These are phyloP conservation scores for Vanrija sp. DNA, from an alignment of 1,284 basidiomycete species.

Conservation along the genomic window DNA sequence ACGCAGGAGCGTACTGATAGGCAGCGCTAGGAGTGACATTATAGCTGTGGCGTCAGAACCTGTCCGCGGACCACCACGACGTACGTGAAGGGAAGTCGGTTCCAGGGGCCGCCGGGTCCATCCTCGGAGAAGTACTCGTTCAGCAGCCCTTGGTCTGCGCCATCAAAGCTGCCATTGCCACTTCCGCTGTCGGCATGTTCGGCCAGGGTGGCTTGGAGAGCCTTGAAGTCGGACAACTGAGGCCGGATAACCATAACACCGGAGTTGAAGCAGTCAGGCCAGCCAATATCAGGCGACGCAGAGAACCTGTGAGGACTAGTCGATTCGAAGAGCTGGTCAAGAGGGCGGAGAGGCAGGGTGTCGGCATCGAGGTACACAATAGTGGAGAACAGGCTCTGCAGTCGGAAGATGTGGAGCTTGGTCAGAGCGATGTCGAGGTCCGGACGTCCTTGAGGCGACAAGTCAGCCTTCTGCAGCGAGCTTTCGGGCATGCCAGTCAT, in stretches of 20 bases:
- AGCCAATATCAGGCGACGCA: conserved; percentile 91
- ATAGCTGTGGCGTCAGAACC: conserved; percentile 53
- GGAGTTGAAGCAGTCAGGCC: conserved; percentile 99
- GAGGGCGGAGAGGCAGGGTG: conserved; percentile 78
- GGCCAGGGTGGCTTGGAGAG: conserved; percentile 54
- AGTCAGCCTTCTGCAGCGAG: conserved; percentile 5
- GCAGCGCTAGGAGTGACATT: conserved; percentile 97
- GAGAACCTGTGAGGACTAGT: conserved; percentile 53
- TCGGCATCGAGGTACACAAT: conserved; percentile 96
- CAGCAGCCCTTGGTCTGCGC: conserved; percentile 90
- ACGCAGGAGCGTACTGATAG: conserved; percentile 97
- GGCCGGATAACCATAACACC: conserved; percentile 87
- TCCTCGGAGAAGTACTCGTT: conserved; percentile 75
- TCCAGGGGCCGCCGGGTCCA: conserved; percentile 71
- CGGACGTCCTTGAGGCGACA: conserved; percentile 66
- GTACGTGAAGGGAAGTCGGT: conserved; percentile 78
- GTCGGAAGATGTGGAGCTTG: conserved; percentile 90
- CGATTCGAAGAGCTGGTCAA: conserved; percentile 80
- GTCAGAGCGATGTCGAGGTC: conserved; percentile 90
- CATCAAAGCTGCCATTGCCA: conserved; percentile 84
- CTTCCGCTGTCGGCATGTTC: conserved; percentile 2
- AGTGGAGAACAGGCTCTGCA: conserved; percentile 73
- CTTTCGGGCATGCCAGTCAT: neutral
- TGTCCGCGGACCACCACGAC: conserved; percentile 7
- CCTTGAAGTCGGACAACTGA: conserved; percentile 72